Percentiles rank a stretch among this genome's conserved stretches.
Evolutionary conservation across 2,329 filamentous ascomycete genomes (phyloP).

Genomic region (Ophiostoma angusticollis): DNA sequence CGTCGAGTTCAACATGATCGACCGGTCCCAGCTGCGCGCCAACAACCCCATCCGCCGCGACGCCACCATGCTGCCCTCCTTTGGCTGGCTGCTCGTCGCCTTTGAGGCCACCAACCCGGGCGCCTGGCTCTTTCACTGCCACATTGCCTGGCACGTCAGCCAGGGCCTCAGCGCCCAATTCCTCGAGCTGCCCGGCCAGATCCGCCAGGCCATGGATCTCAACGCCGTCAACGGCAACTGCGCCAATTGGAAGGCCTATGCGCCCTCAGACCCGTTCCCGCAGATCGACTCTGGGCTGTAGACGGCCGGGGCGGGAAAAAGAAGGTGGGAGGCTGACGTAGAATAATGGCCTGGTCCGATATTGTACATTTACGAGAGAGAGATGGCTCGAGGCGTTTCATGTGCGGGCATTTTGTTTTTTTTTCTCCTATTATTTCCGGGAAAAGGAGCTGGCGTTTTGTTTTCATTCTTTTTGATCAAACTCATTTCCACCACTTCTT

Average conservation of each 20-base stretch:
- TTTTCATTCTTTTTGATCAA: too few species aligned
- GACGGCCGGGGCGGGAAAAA: too few species aligned
- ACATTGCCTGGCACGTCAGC: slow-evolving; percentile 33
- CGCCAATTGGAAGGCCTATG: slow-evolving; percentile 11
- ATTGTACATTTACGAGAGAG: too few species aligned
- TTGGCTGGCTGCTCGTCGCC: slow-evolving; percentile 31
- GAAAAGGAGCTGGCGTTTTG: too few species aligned
- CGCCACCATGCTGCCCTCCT: slow-evolving; percentile 26
- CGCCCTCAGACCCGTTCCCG: slow-evolving; percentile 10
- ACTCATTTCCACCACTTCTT: too few species aligned
- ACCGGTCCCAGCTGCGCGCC: slow-evolving; percentile 18
- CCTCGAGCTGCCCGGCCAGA: slow-evolving; percentile 20
- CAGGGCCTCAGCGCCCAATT: slow-evolving; percentile 37
- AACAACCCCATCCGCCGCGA: slow-evolving; percentile 32
- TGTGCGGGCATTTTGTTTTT: too few species aligned
- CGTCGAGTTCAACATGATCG: slow-evolving; percentile 19
- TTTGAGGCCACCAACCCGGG: slow-evolving; percentile 36
- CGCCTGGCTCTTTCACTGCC: slow-evolving; percentile 30
- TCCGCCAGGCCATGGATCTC: slow-evolving; percentile 12
- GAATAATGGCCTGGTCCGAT: too few species aligned
- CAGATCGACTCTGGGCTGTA: slow-evolving; percentile 11
- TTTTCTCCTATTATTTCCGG: too few species aligned
- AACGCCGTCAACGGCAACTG: slow-evolving; percentile 10
- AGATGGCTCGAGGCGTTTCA: too few species aligned
- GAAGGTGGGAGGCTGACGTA: too few species aligned